Evolutionary conservation across 2,329 filamentous ascomycete genomes (phyloP).

Genomic region (Verticillium nonalfalfae): DNA sequence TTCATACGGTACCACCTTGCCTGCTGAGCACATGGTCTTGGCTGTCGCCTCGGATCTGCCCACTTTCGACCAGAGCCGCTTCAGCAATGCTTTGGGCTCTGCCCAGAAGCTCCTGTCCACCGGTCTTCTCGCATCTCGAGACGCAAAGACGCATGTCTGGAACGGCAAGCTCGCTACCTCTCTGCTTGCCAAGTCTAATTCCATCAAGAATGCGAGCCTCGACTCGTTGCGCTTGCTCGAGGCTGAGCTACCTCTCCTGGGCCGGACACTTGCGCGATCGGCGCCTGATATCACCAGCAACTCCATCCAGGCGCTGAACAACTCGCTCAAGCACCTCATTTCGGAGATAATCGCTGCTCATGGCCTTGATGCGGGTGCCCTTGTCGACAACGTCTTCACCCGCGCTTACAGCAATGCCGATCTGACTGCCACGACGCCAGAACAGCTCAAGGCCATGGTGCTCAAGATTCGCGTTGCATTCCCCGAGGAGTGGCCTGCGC

Average conservation of each 20-base stretch:
- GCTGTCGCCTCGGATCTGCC: conserved; percentile 41
- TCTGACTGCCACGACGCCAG: neutral
- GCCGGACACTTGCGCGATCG: conserved; percentile 44
- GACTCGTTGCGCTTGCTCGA: conserved; percentile 58
- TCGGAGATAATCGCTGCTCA: conserved; percentile 33
- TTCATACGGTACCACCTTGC: conserved; percentile 10
- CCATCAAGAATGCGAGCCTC: conserved; percentile 46
- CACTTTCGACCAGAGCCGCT: conserved; percentile 34
- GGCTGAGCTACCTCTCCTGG: conserved; percentile 56
- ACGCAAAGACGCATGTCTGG: conserved; percentile 20
- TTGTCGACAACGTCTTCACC: neutral
- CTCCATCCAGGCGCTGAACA: conserved; percentile 41
- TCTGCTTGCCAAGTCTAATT: conserved; percentile 49
- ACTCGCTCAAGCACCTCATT: conserved; percentile 40
- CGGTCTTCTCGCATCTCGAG: conserved; percentile 6
- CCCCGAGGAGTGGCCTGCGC: conserved; percentile 29
- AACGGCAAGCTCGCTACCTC: conserved; percentile 33
- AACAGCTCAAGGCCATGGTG: conserved; percentile 1
- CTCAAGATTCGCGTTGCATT: conserved; percentile 15
- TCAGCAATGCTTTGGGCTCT: conserved; percentile 11
- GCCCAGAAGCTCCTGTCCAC: conserved; percentile 7
- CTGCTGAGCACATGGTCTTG: conserved; percentile 17
- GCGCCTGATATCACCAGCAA: conserved; percentile 42
- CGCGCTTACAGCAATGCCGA: neutral
- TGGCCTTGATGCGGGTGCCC: conserved; percentile 15